Base-by-base conservation (phyloP, 768 basidiomycete genomes). In the Antrodiella citrinella region DNA sequence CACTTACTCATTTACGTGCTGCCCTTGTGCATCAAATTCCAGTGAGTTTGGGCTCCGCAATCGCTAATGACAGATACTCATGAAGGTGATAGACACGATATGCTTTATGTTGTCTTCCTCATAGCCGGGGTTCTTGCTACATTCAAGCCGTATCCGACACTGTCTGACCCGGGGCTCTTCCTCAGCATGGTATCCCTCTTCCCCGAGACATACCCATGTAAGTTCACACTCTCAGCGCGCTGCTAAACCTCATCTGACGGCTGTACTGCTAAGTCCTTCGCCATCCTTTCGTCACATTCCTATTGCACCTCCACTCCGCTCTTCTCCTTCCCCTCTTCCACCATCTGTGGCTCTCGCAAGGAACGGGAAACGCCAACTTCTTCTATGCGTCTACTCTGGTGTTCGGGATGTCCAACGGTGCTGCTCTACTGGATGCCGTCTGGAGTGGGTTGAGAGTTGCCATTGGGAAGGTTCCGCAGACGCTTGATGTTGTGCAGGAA, bases 321-420 rank as follows among this genome's bases (percentile, higher is more conserved):
- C 73, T 91, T 18, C 81, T 98, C 19, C 76, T 97, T 51, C 95
- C 95, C 0, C 74, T 96, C 24, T 94, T 98, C 66, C 83, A 95
- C 60, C 78, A 89, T 52, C 72, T 98, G 1, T 99, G 96, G 95
- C 77, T 97, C 4, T 74, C 72, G 7, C 86, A 91, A 50, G 93
- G 92, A 1, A 89, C 91, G 4, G 96, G 92, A 2, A 98, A 99
- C 60, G 93, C 95, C 43, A 98, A 98, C 65, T 99, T 99, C 69
- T 97, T 90, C 69, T 99, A 98, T 59, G 96, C 96, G 0, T 84
- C 86, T 3, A 97, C 93, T 2, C 73, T 98, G 53, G 95, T 99
- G 13, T 92, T 93, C 65, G 93, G 91, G 0, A 76, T 92, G 55
- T 86, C 84, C 2, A 86, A 89, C 55, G 92, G 91, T 0, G 78